These are phyloP conservation scores for Artemisia princeps DNA, from an alignment of 140 eudicot genomes.

Conservation along the genomic window DNA sequence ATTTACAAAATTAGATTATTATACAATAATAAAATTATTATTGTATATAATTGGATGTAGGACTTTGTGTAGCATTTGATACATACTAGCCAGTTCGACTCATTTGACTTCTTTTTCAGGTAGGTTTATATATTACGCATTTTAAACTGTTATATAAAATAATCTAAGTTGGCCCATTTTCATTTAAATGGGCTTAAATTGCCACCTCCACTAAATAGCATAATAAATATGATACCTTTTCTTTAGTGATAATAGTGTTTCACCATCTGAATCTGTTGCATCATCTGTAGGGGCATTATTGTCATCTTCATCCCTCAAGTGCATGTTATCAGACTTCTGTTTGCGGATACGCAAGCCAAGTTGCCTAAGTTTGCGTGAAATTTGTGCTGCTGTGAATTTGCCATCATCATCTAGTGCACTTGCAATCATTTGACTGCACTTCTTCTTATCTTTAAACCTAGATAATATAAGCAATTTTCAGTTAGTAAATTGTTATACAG, in stretches of 20 bases:
- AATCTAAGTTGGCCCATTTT: too few species aligned
- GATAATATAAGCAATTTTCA: conserved; percentile 10
- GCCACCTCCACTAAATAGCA: too few species aligned
- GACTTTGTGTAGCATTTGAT: too few species aligned
- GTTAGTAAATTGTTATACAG: not conserved
- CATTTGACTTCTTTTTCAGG: too few species aligned
- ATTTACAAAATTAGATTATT: too few species aligned
- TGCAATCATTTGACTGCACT: conserved; percentile 86
- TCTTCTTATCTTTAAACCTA: conserved; percentile 77
- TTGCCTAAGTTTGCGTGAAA: conserved; percentile 77
- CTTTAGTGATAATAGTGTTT: conserved; percentile 50
- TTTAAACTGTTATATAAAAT: too few species aligned
- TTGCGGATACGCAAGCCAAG: conserved; percentile 61
- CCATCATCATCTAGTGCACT: conserved; percentile 64
- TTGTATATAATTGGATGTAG: too few species aligned
- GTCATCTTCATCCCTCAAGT: conserved; percentile 47
- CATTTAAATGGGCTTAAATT: too few species aligned
- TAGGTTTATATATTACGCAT: too few species aligned
- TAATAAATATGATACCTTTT: conserved; percentile 45
- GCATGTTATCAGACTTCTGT: conserved; percentile 37
- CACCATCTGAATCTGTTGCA: conserved; percentile 48
- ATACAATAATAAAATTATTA: too few species aligned
- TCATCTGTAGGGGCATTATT: conserved; percentile 15
- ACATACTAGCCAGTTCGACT: too few species aligned
- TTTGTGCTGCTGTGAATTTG: conserved; percentile 61